phyloP scores from a whole-genome alignment of 2,329 filamentous ascomycete species.

The Bisporella sp. region DNA sequence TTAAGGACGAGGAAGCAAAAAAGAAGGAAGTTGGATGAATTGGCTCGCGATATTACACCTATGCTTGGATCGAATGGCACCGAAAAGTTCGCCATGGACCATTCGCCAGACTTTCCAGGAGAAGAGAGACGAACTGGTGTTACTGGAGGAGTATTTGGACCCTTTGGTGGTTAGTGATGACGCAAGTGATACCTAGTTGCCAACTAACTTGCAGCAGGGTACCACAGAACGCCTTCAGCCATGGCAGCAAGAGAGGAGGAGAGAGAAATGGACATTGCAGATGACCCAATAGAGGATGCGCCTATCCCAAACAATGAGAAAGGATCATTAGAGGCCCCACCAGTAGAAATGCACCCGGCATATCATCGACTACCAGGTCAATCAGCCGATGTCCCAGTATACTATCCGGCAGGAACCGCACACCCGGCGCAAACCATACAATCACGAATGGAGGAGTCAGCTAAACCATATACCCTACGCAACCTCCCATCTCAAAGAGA shows the following conservation, averaged over 20 bases:
- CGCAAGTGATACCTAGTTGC: neutral
- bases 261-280: neutral
- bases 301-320: neutral
- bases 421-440: neutral
- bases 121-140: neutral
- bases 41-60: neutral
- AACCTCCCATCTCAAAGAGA: neutral
- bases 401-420: neutral
- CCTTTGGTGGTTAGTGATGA: neutral
- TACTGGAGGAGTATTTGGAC: neutral
- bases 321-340: neutral
- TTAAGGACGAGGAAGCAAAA: neutral
- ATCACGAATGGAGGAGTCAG: too few relatives aligned
- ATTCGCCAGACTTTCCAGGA: neutral
- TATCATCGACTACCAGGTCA: neutral
- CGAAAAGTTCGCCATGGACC: neutral
- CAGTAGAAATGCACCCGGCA: neutral
- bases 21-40: neutral
- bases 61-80: constrained; percentile 1
- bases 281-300: neutral
- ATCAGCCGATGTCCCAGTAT: neutral
- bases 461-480: neutral
- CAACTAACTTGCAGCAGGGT: neutral
- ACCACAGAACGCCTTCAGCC: neutral
- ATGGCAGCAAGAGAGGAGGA: neutral